Percentiles rank a stretch among this genome's conserved stretches.
Evolutionary conservation across 1,284 basidiomycete genomes (phyloP).

Genomic region (Boletus sp.): DNA sequence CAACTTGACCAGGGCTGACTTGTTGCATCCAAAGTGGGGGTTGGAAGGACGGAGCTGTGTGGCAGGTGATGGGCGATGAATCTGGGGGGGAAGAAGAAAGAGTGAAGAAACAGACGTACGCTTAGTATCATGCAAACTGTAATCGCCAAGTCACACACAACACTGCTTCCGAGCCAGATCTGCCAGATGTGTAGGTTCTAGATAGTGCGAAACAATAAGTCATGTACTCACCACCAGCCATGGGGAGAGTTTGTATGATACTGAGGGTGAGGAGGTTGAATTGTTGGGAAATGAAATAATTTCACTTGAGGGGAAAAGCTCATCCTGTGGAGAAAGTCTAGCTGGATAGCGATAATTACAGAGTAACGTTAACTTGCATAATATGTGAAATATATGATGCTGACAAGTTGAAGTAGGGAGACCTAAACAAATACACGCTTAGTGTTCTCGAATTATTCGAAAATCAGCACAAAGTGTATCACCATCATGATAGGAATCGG

Average conservation of each 20-base stretch:
- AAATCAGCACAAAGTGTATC: background rate
- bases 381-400: conserved; percentile 4
- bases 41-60: conserved; percentile 19
- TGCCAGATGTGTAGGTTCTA: conserved; percentile 1
- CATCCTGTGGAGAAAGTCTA: background rate
- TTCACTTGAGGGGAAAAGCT: background rate
- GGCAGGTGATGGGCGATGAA: background rate
- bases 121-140: conserved; percentile 20
- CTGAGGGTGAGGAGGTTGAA: no score
- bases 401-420: conserved; percentile 19
- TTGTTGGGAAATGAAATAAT: no score
- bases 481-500: conserved; percentile 21
- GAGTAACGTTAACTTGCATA: background rate
- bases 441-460: background rate
- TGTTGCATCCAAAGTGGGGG: conserved; percentile 3
- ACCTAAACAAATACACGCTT: background rate
- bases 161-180: conserved; percentile 25
- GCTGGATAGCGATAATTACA: background rate
- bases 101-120: conserved; percentile 8
- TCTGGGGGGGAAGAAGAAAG: background rate
- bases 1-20: conserved; percentile 10
- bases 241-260: background rate
- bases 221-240: conserved; percentile 10
- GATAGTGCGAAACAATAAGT: accelerated
- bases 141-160: conserved; percentile 21